Evolutionary conservation across 108 stramenopile genomes (phyloP), one percentile per base, ranked within the genome.

Genomic region (Pseudonitzschia multiseries): DNA sequence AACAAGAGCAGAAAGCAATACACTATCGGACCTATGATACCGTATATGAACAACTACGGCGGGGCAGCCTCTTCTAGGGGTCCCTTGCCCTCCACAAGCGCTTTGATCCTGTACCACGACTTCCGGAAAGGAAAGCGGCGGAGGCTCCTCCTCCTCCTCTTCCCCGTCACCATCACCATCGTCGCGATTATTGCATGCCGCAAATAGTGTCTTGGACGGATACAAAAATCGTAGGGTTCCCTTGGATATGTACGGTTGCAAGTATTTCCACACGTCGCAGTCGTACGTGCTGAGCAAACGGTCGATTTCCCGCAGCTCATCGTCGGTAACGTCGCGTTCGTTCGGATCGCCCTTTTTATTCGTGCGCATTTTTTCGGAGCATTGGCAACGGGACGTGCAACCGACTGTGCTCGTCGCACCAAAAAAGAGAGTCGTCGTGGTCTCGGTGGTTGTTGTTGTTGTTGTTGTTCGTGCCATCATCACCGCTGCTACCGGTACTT

Each of bases 211-310:
- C 31, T 62, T 17, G 1, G 32, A 31, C n/a, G 61, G 61, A 33
- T 62, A 33, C 36, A 62, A 62, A 14, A 62, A 36, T 20, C 61
- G 32, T 20, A 62, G 32, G 32, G 32, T 31, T 40, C 61, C 61
- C n/a, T n/a, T 31, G 4, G 32, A 5, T 0, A 31, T 12, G 2
- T 62, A 62, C 8, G 26, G 26, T 33, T 40, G 12, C n/a, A 62
- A 33, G 36, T 62, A 15, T 20, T 62, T 62, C 61, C 61, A 62
- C 20, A 62, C 61, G 43, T 29, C 42, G 18, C 66, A 67, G 43
- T 67, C 66, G 36, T 67, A 67, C 4, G 21, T 24, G 18, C 18
- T 12, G 28, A 67, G n/a, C 8, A 26, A 18, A 0, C 0, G 17
- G 12, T 67, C 66, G 22, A 67, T 50, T 5, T 24, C 44, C 13